These are phyloP conservation scores for Flagelloscypha sp. DNA, from an alignment of 768 basidiomycete species.

Conservation along the genomic window DNA sequence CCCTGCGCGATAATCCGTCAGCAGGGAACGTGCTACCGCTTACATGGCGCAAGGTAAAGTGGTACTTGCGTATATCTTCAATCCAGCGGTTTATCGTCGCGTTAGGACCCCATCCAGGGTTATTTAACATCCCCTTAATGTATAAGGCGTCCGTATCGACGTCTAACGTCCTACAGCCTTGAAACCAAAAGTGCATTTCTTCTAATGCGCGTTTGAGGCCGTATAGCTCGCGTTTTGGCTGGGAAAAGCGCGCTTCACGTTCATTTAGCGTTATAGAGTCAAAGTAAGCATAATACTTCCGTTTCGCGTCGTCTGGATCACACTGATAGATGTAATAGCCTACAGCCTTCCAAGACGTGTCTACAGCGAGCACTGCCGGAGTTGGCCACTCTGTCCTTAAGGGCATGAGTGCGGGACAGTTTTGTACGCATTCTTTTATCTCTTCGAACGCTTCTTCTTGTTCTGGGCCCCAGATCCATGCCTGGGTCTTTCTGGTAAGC, in stretches of 20 bases:
- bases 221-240: slow-evolving; percentile 23
- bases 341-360: slow-evolving; percentile 12
- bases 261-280: slow-evolving; percentile 18
- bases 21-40: slow-evolving; percentile 7
- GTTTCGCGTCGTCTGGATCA: slow-evolving; percentile 4
- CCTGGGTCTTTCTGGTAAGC: slow-evolving; percentile 11
- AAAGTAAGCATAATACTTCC: slow-evolving; percentile 15
- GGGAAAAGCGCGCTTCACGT: slow-evolving; percentile 9
- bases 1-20: slow-evolving; percentile 16
- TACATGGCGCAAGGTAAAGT: slow-evolving; percentile 12
- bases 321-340: slow-evolving; percentile 9
- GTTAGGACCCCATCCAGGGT: slow-evolving; percentile 24
- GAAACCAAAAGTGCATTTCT: slow-evolving; percentile 9
- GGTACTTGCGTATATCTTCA: slow-evolving; percentile 12
- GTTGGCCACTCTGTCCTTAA: slow-evolving; percentile 23
- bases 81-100: slow-evolving; percentile 18
- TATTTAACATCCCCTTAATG: slow-evolving; percentile 22
- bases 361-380: slow-evolving; percentile 21
- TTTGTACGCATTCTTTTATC: slow-evolving; percentile 11
- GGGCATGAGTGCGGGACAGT: slow-evolving; percentile 18
- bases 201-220: slow-evolving; percentile 11
- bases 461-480: slow-evolving; percentile 16
- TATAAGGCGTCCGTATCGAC: slow-evolving; percentile 18
- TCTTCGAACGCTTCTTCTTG: slow-evolving; percentile 14
- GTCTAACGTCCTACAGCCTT: slow-evolving; percentile 9